phyloP scores from a whole-genome alignment of 164 flowering plant species.

The Vitis vinifera region DNA sequence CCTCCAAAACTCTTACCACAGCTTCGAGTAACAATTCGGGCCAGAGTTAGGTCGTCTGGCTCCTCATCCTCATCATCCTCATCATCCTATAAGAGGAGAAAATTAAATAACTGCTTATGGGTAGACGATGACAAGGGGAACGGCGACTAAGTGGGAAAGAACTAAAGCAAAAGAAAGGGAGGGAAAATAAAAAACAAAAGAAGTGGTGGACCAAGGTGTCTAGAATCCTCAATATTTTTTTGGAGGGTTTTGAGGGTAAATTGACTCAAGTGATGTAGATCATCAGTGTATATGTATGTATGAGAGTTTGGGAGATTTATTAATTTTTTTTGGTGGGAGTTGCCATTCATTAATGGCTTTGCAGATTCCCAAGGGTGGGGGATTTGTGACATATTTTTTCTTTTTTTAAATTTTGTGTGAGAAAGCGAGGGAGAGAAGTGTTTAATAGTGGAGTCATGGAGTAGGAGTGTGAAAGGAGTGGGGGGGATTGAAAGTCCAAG shows the following conservation, averaged over 20 bases:
- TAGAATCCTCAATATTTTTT: constrained; percentile 44
- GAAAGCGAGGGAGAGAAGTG: constrained; percentile 16
- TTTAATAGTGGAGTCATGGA: constrained; percentile 36
- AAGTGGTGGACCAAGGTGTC: constrained; percentile 33
- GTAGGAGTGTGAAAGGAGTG: constrained; percentile 25
- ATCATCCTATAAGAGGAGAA: constrained; percentile 62
- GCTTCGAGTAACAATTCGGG: constrained; percentile 53
- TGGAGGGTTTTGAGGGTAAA: constrained; percentile 30
- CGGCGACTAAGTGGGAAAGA: constrained; percentile 22
- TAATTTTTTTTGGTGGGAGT: constrained; percentile 26
- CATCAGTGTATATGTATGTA: constrained; percentile 22
- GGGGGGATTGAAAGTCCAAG: constrained; percentile 53
- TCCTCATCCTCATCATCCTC: constrained; percentile 48
- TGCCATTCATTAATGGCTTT: constrained; percentile 41
- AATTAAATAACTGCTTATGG: constrained; percentile 54
- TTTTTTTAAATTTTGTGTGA: constrained; percentile 10
- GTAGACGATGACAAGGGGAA: constrained; percentile 53
- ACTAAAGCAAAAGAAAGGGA: neutral
- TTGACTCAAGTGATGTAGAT: constrained; percentile 35
- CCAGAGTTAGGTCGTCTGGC: constrained; percentile 30
- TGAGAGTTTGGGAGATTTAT: constrained; percentile 27
- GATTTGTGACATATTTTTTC: constrained; percentile 31
- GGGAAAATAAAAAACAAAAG: constrained; percentile 5
- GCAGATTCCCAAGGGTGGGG: constrained; percentile 91
- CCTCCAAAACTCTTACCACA: constrained; percentile 46